These are phyloP conservation scores for Epithele typhae DNA, from an alignment of 768 basidiomycete species.

Conservation along the genomic window DNA sequence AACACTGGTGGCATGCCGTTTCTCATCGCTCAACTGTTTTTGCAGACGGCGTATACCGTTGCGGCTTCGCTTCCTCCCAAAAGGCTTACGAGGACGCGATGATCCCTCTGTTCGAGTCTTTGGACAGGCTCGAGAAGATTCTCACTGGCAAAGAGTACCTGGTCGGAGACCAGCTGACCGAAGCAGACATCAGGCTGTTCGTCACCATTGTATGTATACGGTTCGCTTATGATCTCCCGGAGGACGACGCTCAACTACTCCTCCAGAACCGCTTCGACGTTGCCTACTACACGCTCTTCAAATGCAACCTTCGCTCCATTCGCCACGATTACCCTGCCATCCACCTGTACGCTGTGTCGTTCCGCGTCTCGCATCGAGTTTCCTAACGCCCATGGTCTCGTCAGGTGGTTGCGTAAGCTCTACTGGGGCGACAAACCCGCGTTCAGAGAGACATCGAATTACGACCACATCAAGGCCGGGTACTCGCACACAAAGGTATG, in stretches of 20 bases:
- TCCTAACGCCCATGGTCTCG: not conserved
- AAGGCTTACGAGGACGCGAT: slow-evolving; percentile 82
- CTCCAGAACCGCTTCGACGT: slow-evolving; percentile 85
- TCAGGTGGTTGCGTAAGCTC: slow-evolving; percentile 76
- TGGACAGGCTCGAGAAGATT: slow-evolving; percentile 78
- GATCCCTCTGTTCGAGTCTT: slow-evolving; percentile 62
- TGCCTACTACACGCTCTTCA: slow-evolving; percentile 90
- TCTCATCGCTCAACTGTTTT: not conserved
- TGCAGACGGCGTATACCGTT: slow-evolving; percentile 80
- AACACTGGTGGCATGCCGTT: too few relatives aligned
- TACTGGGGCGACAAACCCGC: slow-evolving; percentile 91
- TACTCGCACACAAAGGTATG: slow-evolving; percentile 61
- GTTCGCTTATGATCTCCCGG: too few relatives aligned
- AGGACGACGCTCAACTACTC: not conserved
- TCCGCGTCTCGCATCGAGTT: not conserved
- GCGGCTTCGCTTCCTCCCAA: slow-evolving; percentile 82
- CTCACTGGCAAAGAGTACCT: slow-evolving; percentile 79
- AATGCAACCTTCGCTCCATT: slow-evolving; percentile 84
- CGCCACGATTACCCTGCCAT: slow-evolving; percentile 85
- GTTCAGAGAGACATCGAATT: slow-evolving; percentile 85
- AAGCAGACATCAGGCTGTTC: slow-evolving; percentile 81
- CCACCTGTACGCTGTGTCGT: slow-evolving; percentile 46
- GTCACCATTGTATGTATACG: slow-evolving; percentile 80
- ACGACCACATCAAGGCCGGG: slow-evolving; percentile 80
- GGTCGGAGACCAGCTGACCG: slow-evolving; percentile 77